Base-by-base conservation (phyloP, 2,329 filamentous ascomycete species). In the Septoria linicola region DNA sequence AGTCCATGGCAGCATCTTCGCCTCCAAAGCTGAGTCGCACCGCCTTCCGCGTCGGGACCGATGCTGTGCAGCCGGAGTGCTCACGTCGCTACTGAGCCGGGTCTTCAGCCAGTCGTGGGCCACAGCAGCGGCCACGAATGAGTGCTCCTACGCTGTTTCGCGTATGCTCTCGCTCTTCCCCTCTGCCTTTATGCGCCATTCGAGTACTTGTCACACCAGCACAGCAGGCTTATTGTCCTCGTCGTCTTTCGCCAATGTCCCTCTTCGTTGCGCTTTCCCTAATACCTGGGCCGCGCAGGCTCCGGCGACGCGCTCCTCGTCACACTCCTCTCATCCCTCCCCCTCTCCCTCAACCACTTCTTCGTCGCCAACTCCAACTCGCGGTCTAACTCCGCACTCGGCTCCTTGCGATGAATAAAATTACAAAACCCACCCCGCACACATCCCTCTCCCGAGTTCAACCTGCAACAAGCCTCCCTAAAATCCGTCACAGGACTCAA, bases 381-480 rank as follows among this genome's bases (percentile, higher is more conserved):
- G 58, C 86, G 77, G 57, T 99, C 93, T 63, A 99, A 76, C 74
- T 97, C 92, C 8, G 89, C 78, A 62, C 81, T 83, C 3, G 93
- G 93, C 69, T 97, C 93, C 78, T 99, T 99, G 67, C 93, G 83
- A 71, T 99, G 93, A 60, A 99, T 99, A 72, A 99, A 99, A 73
- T 99, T 99, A 80, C 93, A 99, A 77, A 97, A 97, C 25, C 93
- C 93, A 57, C 91, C 93, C 59, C 93, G 81, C 36, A 96, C 90
- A 73, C 93, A 99, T 37, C 93, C 93, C 72, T 97, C 93, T 57
- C 93, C 93, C 32, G 82, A 88, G 68, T 99, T 99, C 20, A 97
- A 79, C 48, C 93, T 82, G 74, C 93, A 99, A 72, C 93, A 99
- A 14, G 93, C 93, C 77, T 99, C 93, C 69, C 93, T 82, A 73